phyloP scores from a whole-genome alignment of 2,329 filamentous ascomycete genomes.

The Elsinoe australis region DNA sequence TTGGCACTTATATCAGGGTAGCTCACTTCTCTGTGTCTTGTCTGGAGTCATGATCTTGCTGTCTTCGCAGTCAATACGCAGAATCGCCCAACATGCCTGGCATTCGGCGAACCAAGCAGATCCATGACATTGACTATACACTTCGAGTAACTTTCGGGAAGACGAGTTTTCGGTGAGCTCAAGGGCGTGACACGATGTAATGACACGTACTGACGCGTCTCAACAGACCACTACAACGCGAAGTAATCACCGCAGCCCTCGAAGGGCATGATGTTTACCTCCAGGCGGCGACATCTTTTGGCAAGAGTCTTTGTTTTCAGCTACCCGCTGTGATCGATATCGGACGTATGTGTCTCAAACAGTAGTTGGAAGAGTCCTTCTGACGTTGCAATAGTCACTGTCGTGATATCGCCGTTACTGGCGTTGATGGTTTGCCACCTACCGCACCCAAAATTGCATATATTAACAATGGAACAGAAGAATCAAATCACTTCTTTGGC shows the following conservation, averaged over 20 bases:
- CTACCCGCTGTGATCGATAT: conserved; percentile 79
- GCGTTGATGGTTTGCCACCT: conserved; percentile 67
- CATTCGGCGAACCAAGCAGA: conserved; percentile 23
- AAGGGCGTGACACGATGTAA: not conserved
- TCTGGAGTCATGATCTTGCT: no score
- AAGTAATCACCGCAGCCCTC: conserved; percentile 76
- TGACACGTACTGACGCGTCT: not conserved
- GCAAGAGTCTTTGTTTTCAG: conserved; percentile 90
- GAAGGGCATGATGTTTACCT: conserved; percentile 85
- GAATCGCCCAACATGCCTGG: conserved; percentile 27
- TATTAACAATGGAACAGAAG: conserved; percentile 47
- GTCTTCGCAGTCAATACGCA: no score
- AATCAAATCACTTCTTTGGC: conserved; percentile 83
- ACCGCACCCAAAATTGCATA: not conserved
- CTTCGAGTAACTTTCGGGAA: conserved; percentile 32
- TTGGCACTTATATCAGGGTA: no score
- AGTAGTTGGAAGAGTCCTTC: not conserved
- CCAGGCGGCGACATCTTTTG: conserved; percentile 83
- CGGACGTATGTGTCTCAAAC: conserved; percentile 57
- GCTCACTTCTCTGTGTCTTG: no score
- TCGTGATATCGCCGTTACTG: conserved; percentile 81
- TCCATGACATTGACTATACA: conserved; percentile 32
- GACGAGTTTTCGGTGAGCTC: conserved; percentile 28
- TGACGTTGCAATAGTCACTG: conserved; percentile 55
- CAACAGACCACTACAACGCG: conserved; percentile 72